Conservation (phyloP, 2,329 filamentous ascomycete species). For the Paraphoma chrysanthemicola region DNA sequence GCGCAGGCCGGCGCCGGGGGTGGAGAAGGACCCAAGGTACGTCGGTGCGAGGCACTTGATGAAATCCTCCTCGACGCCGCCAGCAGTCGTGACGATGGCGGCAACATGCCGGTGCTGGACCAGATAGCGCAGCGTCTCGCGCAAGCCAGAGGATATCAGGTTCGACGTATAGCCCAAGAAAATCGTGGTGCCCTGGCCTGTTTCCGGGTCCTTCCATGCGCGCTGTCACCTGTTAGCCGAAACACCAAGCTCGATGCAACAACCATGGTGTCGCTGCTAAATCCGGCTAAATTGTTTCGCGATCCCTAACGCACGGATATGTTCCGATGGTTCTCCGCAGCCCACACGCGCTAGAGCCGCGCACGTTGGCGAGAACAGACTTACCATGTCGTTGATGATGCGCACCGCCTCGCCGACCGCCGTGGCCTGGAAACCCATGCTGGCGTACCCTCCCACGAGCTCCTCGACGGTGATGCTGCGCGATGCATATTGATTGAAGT, state of each 20-base stretch:
- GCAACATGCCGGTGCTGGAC: conserved; percentile 93
- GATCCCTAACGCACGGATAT: conserved; percentile 28
- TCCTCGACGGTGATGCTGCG: conserved; percentile 84
- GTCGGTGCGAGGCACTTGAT: conserved; percentile 98
- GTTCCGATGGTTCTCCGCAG: conserved; percentile 28
- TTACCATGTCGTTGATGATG: conserved; percentile 95
- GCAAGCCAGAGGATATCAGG: conserved; percentile 92
- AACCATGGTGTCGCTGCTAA: conserved; percentile 29
- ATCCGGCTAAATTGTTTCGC: conserved; percentile 40
- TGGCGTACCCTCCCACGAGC: conserved; percentile 78
- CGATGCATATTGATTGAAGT: conserved; percentile 83
- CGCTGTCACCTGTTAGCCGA: conserved; percentile 60
- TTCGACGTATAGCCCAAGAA: conserved; percentile 98
- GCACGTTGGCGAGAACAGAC: conserved; percentile 24
- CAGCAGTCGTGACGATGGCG: conserved; percentile 92
- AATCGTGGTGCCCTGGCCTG: conserved; percentile 82
- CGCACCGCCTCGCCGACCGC: conserved; percentile 85
- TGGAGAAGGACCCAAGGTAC: conserved; percentile 86
- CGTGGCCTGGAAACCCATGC: conserved; percentile 85
- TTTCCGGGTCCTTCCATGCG: conserved; percentile 81
- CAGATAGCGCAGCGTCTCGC: conserved; percentile 89
- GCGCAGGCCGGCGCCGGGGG: conserved; percentile 77
- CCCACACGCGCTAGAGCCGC: conserved; percentile 18
- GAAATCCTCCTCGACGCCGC: conserved; percentile 94
- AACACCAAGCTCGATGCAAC: conserved; percentile 29